Base-by-base conservation (phyloP, 805 yeast species). In the Metahyphopichia silvanorum region DNA sequence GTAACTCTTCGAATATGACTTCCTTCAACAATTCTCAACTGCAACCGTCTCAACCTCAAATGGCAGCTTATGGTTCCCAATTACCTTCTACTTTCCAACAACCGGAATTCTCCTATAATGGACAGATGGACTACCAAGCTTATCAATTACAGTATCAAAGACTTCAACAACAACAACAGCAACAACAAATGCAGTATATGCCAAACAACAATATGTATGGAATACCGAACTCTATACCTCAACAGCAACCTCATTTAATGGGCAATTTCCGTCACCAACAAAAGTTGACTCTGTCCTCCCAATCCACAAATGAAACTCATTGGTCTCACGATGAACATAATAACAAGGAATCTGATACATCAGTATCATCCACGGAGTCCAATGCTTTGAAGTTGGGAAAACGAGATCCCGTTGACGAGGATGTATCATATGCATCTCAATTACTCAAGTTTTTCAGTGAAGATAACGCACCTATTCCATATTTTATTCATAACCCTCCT, bases 21-120 rank as follows among this genome's bases (percentile, higher is more conserved):
- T 79, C 18, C 81, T 83, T 28, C 76, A 79, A 44, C 82, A 79
- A 45, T 82, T 78, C 32, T 80, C 82, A 49, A 78, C 83, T 5
- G 69, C 85, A 2, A 61, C 74, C 28, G n/a, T n/a, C n/a, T n/a
- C n/a, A n/a, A n/a, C n/a, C n/a, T 62, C 48, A 43, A 16, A 22
- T 13, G 19, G 22, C 63, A 27, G 63, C 65, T 25, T 45, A 34
- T n/a, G n/a, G n/a, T n/a, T n/a, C n/a, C n/a, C 37, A 45, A 35
- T 16, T 49, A 26, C 53, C 57, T 1, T 49, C 50, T n/a, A 43
- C 51, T 1, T 52, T 46, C 22, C 43, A 40, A 16, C 57, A 45
- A 22, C 36, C 43, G 4, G 61, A 53, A 16, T 54, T 48, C 31
- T 17, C 34, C 15, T 45, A 46, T 26, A 45, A 47, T 24, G 49